Percentiles rank a stretch among this genome's conserved stretches.
Evolutionary conservation across 2,329 filamentous ascomycete species (phyloP).

Genomic region (Fusarium lateritium): DNA sequence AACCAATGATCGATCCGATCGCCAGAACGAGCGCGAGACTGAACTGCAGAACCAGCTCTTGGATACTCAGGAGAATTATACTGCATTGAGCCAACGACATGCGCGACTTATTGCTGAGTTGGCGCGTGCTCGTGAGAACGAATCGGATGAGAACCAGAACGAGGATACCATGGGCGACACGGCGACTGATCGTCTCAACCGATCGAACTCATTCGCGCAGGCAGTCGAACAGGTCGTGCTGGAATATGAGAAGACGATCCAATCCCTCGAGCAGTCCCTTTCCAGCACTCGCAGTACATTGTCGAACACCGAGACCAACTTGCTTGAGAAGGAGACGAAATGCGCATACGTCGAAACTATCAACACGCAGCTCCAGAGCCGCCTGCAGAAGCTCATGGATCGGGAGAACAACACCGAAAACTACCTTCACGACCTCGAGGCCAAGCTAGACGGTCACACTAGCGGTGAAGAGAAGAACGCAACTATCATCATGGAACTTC

Average conservation of each 20-base stretch:
- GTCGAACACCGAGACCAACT: conserved; percentile 84
- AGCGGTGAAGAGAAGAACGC: conserved; percentile 94
- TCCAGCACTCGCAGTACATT: conserved; percentile 89
- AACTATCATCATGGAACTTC: conserved; percentile 85
- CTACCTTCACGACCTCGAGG: conserved; percentile 92
- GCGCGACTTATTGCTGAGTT: conserved; percentile 96
- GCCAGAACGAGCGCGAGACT: conserved; percentile 85
- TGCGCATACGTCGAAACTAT: conserved; percentile 94
- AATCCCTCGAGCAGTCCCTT: conserved; percentile 90
- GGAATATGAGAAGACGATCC: conserved; percentile 99
- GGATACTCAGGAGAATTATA: conserved; percentile 96
- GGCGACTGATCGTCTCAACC: conserved; percentile 88
- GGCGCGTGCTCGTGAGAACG: conserved; percentile 84
- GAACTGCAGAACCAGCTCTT: conserved; percentile 95
- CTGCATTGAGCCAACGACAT: conserved; percentile 89
- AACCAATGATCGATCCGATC: conserved; percentile 80
- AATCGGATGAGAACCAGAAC: conserved; percentile 71
- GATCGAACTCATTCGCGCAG: conserved; percentile 95
- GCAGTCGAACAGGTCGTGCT: conserved; percentile 96
- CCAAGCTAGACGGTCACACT: conserved; percentile 89
- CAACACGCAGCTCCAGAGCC: conserved; percentile 88
- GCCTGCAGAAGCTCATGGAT: conserved; percentile 93
- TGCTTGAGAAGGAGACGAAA: conserved; percentile 94
- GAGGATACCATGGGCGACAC: conserved; percentile 78
- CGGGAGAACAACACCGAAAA: conserved; percentile 92